Conservation (phyloP, 1,284 basidiomycete species). For the Pseudozyma pruni region DNA sequence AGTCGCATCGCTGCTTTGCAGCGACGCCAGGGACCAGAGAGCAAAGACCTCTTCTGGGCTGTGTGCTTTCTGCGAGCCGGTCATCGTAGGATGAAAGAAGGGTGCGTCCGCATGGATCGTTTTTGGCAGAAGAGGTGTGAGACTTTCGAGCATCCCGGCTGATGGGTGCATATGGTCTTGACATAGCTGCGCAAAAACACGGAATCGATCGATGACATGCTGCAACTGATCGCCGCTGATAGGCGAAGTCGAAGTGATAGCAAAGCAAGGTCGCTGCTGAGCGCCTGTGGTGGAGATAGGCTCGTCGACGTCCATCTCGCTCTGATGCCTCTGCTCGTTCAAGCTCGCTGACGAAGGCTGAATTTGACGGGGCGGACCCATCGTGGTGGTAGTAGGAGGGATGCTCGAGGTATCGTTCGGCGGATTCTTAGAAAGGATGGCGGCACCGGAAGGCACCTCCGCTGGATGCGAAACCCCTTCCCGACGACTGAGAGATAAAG, state of each 20-base stretch:
- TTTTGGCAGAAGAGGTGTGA: constrained; percentile 19
- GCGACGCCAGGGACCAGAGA: constrained; percentile 25
- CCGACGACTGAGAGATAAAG: too few species aligned
- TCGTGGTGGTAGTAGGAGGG: not conserved
- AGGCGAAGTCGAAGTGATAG: constrained; percentile 11
- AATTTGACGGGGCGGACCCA: constrained; percentile 5
- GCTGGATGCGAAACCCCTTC: too few species aligned
- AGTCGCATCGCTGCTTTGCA: constrained; percentile 10
- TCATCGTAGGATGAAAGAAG: constrained; percentile 34
- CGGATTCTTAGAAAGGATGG: too few species aligned
- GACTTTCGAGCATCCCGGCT: constrained; percentile 19
- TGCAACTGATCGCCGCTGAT: constrained; percentile 36
- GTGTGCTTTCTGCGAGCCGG: constrained; percentile 25
- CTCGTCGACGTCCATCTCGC: constrained; percentile 15
- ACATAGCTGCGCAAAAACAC: constrained; percentile 34
- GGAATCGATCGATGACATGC: constrained; percentile 27
- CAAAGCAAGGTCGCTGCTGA: constrained; percentile 21
- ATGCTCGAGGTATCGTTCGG: not conserved
- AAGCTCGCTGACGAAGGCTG: not conserved
- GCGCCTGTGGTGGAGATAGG: constrained; percentile 5
- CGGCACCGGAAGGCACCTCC: too few species aligned
- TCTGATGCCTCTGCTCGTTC: not conserved
- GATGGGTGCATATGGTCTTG: constrained; percentile 34
- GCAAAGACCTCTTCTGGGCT: constrained; percentile 30
- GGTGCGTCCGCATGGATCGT: constrained; percentile 17